phyloP scores from a whole-genome alignment of 2,329 filamentous ascomycete genomes.

The Fusarium sp. region DNA sequence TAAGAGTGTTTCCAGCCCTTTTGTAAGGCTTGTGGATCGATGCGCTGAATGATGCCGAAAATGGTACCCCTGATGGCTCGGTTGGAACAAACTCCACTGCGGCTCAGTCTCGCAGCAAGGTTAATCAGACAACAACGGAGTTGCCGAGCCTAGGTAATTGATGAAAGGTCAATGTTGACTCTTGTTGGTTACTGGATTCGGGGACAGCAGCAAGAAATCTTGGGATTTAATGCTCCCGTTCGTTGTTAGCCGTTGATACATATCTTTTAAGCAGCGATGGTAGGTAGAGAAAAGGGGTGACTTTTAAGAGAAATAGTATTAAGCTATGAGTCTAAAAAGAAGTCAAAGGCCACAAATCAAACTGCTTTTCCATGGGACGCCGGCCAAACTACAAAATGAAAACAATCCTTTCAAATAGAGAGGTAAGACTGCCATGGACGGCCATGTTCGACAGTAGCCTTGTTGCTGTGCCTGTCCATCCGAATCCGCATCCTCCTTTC shows the following conservation, averaged over 20 bases:
- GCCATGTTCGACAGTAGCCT: constrained; percentile 23
- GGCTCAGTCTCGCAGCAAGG: background rate
- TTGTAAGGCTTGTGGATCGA: background rate
- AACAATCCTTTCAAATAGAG: background rate
- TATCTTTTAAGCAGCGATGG: background rate
- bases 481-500: constrained; percentile 16
- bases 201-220: background rate
- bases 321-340: background rate
- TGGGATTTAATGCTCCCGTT: background rate
- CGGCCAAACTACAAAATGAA: background rate
- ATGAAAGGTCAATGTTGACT: background rate
- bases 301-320: background rate
- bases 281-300: background rate
- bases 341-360: background rate
- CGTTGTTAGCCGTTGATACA: background rate
- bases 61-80: background rate
- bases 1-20: background rate
- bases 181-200: background rate
- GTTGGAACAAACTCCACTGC: background rate
- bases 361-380: background rate
- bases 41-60: background rate
- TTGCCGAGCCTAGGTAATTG: too few relatives aligned
- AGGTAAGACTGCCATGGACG: background rate
- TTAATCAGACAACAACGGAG: too few relatives aligned
- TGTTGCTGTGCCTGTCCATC: constrained; percentile 28